A percentile compares a stretch with the other conserved stretches of the same genome.
phyloP scores from a whole-genome alignment of 192 early-diverging fungal genomes.

The Tieghemiomyces parasiticus region DNA sequence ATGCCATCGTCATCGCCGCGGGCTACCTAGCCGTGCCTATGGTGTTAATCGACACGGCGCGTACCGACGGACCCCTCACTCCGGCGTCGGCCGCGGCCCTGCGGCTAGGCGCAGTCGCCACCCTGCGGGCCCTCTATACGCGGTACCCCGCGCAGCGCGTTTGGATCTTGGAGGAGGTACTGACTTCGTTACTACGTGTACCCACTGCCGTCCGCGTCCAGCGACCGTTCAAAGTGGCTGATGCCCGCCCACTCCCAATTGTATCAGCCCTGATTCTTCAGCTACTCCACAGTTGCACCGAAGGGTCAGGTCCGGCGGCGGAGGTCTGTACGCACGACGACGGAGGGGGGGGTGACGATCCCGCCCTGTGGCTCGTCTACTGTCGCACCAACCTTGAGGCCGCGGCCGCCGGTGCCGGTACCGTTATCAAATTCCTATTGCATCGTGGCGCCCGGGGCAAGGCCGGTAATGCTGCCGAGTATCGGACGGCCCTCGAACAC shows the following conservation, averaged over 20 bases:
- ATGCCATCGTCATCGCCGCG: not conserved
- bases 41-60: not conserved
- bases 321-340: no score
- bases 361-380: slow-evolving; percentile 17
- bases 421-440: slow-evolving; percentile 44
- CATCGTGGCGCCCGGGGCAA: slow-evolving; percentile 32
- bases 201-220: slow-evolving; percentile 33
- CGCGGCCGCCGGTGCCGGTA: slow-evolving; percentile 36
- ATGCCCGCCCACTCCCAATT: slow-evolving; percentile 54
- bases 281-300: slow-evolving; percentile 41
- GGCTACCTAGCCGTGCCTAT: not conserved
- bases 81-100: not conserved
- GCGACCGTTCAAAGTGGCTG: slow-evolving; percentile 37
- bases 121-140: slow-evolving; percentile 25
- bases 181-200: slow-evolving; percentile 54
- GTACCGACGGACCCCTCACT: not conserved
- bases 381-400: slow-evolving; percentile 33
- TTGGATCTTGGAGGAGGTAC: slow-evolving; percentile 82
- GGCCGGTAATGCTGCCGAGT: slow-evolving; percentile 49
- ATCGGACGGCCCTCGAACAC: slow-evolving; percentile 49
- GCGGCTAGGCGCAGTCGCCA: not conserved
- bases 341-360: no score
- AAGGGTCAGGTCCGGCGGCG: no score
- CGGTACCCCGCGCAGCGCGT: slow-evolving; percentile 40
- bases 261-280: slow-evolving; percentile 54